phyloP scores from a whole-genome alignment of 2,329 filamentous ascomycete genomes.

The Beauveria medogensis region DNA sequence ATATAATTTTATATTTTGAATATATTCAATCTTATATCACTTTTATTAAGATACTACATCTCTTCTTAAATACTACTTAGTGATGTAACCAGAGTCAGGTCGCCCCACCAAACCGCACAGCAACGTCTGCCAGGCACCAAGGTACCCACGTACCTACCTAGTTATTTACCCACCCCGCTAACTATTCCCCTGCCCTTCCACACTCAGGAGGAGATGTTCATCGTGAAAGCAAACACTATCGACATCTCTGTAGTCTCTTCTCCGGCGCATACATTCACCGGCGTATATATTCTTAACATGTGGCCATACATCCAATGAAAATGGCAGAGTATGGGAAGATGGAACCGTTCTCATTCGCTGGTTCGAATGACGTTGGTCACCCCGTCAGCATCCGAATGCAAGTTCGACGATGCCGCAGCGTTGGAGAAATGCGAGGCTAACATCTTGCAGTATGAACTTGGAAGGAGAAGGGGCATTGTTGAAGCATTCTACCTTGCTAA shows the following conservation, averaged over 20 bases:
- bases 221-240: neutral
- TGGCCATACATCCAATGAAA: neutral
- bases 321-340: slow-evolving; percentile 47
- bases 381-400: slow-evolving; percentile 61
- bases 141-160: slow-evolving; percentile 13
- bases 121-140: too few relatives aligned
- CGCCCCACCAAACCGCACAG: too few relatives aligned
- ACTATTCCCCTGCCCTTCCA: neutral
- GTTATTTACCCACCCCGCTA: slow-evolving; percentile 6
- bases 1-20: too few relatives aligned
- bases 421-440: neutral
- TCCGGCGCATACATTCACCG: neutral
- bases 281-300: neutral
- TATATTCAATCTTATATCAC: too few relatives aligned
- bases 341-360: slow-evolving; percentile 95
- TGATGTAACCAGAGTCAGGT: too few relatives aligned
- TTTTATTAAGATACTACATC: too few relatives aligned
- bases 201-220: neutral
- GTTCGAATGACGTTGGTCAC: slow-evolving; percentile 74
- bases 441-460: slow-evolving; percentile 34
- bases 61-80: too few relatives aligned
- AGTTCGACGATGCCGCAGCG: slow-evolving; percentile 16
- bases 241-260: neutral
- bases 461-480: slow-evolving; percentile 36
- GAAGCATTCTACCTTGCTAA: slow-evolving; percentile 61